These are phyloP conservation scores for Lasiodiplodia gonubiensis DNA, from an alignment of 2,329 filamentous ascomycete genomes.

Conservation along the genomic window DNA sequence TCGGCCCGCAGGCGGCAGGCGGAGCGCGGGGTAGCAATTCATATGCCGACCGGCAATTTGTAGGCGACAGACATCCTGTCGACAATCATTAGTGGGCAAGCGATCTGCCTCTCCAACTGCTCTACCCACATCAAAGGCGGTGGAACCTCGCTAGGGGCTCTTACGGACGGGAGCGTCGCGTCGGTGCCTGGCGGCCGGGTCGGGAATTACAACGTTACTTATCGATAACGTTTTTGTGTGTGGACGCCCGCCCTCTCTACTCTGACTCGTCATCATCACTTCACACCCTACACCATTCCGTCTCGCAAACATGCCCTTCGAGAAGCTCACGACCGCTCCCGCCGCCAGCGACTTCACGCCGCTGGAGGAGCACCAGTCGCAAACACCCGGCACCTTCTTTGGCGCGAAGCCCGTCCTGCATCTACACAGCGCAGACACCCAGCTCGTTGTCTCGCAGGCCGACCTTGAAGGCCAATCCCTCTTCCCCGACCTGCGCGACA, in stretches of 20 bases:
- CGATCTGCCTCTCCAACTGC: too few relatives aligned
- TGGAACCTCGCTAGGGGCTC: conserved; percentile 5
- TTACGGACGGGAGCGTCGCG: not conserved
- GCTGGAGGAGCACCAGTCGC: conserved; percentile 71
- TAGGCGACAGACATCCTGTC: not conserved
- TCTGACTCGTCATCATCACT: not conserved
- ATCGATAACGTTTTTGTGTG: conserved; percentile 22
- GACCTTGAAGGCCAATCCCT: conserved; percentile 58
- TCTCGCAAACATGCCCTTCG: conserved; percentile 42
- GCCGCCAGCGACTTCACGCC: conserved; percentile 65
- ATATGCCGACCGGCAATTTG: not conserved
- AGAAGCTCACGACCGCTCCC: conserved; percentile 64
- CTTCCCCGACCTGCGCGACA: conserved; percentile 17
- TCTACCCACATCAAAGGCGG: not conserved
- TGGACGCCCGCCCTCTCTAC: not conserved
- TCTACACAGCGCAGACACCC: conserved; percentile 63
- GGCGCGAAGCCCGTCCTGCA: conserved; percentile 74
- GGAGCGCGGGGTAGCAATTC: conserved; percentile 16
- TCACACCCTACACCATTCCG: not conserved
- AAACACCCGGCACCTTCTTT: conserved; percentile 75
- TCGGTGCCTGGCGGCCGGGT: conserved; percentile 9
- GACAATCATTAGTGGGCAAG: too few relatives aligned
- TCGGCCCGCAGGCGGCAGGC: conserved; percentile 9
- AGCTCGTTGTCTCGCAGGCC: conserved; percentile 62
- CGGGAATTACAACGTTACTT: not conserved